These are phyloP conservation scores for Madurella fahalii DNA, from an alignment of 2,329 filamentous ascomycete genomes.

Conservation along the genomic window DNA sequence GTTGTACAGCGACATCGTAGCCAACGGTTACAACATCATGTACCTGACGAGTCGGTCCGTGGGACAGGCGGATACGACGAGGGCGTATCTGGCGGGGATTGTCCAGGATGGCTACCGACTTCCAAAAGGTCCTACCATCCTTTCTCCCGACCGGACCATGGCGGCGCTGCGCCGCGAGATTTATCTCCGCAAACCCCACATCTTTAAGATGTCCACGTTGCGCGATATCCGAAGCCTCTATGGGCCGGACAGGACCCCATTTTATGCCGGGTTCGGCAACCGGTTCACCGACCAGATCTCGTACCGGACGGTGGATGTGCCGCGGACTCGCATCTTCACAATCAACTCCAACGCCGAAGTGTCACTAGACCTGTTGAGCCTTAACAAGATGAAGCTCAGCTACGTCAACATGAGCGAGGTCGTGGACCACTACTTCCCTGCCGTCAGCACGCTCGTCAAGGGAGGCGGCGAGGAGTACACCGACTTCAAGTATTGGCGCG, in stretches of 20 bases:
- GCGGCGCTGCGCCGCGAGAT: constrained; percentile 88
- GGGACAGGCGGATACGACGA: constrained; percentile 85
- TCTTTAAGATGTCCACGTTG: constrained; percentile 99
- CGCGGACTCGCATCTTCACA: constrained; percentile 85
- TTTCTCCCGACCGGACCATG: constrained; percentile 92
- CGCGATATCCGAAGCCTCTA: constrained; percentile 92
- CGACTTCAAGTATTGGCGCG: constrained; percentile 95
- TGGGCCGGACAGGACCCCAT: constrained; percentile 70
- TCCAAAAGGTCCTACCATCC: constrained; percentile 87
- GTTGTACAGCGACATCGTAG: constrained; percentile 89
- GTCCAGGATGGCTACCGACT: constrained; percentile 81
- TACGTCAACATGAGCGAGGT: constrained; percentile 97
- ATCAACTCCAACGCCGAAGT: constrained; percentile 99
- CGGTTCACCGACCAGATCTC: constrained; percentile 92
- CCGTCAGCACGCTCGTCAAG: constrained; percentile 79
- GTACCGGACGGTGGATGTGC: constrained; percentile 94
- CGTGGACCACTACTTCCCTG: constrained; percentile 96
- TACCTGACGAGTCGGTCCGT: constrained; percentile 93
- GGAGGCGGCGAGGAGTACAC: constrained; percentile 92
- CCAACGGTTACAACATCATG: constrained; percentile 98
- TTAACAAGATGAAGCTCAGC: constrained; percentile 94
- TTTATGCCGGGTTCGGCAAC: constrained; percentile 97
- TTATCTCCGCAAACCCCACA: constrained; percentile 92
- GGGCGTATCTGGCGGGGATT: constrained; percentile 85
- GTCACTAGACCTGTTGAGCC: constrained; percentile 78